These are phyloP conservation scores for Curvularia lunata DNA, from an alignment of 2,329 filamentous ascomycete species.

Conservation along the genomic window DNA sequence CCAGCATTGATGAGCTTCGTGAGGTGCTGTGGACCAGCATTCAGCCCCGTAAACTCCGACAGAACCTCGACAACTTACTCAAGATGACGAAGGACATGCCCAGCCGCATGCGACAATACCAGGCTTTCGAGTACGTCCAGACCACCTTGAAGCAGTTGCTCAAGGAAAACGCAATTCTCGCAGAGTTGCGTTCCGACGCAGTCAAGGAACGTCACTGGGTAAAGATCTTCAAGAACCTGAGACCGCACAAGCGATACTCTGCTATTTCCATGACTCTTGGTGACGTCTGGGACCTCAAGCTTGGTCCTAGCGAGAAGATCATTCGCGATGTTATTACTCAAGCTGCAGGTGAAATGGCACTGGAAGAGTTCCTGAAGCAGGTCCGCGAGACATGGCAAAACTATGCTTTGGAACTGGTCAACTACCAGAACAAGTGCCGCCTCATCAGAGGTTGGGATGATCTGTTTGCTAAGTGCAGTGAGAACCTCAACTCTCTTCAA, in stretches of 20 bases:
- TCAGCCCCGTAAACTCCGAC: slow-evolving; percentile 89
- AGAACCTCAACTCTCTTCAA: slow-evolving; percentile 95
- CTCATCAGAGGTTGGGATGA: slow-evolving; percentile 98
- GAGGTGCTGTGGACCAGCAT: slow-evolving; percentile 95
- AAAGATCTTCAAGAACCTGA: slow-evolving; percentile 96
- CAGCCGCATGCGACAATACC: slow-evolving; percentile 97
- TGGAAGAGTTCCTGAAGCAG: slow-evolving; percentile 96
- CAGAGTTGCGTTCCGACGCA: slow-evolving; percentile 93
- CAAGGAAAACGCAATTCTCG: slow-evolving; percentile 87
- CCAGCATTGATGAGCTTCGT: slow-evolving; percentile 89
- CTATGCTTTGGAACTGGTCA: slow-evolving; percentile 91
- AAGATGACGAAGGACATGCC: slow-evolving; percentile 99
- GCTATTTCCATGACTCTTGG: slow-evolving; percentile 95
- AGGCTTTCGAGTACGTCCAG: slow-evolving; percentile 99
- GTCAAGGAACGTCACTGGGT: slow-evolving; percentile 96
- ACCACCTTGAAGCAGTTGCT: slow-evolving; percentile 84
- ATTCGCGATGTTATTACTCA: slow-evolving; percentile 94
- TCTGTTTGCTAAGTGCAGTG: slow-evolving; percentile 96
- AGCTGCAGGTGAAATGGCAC: slow-evolving; percentile 95
- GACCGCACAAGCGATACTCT: slow-evolving; percentile 91
- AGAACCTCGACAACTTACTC: slow-evolving; percentile 87
- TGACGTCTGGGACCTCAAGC: slow-evolving; percentile 96
- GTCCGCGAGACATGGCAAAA: slow-evolving; percentile 97
- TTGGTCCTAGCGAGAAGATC: slow-evolving; percentile 82
- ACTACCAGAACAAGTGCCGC: slow-evolving; percentile 97